Evolutionary conservation across 2,329 filamentous ascomycete species (phyloP), one percentile per base, ranked within the genome.

Genomic region (Talaromyces rugulosus): DNA sequence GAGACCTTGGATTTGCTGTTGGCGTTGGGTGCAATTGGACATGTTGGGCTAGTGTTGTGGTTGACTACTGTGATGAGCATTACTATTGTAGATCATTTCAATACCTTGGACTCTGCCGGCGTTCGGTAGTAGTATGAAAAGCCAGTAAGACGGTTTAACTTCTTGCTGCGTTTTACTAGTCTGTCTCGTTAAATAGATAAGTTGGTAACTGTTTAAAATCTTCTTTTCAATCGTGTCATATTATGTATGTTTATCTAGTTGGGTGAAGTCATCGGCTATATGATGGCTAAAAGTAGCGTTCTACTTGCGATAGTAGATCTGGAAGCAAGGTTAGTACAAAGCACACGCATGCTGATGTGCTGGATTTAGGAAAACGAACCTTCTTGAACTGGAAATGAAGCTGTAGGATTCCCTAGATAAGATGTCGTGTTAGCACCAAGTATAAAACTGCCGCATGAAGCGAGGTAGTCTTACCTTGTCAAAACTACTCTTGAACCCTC

Each of bases 311-410:
- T 81, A 81, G 67, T 80, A 81, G 57, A 81, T 77, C 78, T 80
- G 42, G 66, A 28, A 31, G 42, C 14, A 27, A 61, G 36, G 60
- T 64, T 62, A 65, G 62, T 57, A 59, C 28, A 53, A n/a, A 33
- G 5, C 28, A 53, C 50, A 31, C 28, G 27, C 28, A 18, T 53
- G 28, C 50, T 53, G 12, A 27, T 53, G 14, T 31, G 23, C 54
- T 33, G 16, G 47, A 27, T n/a, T 47, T 58, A 60, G 57, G 8
- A 47, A 28, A 28, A n/a, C 53, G 61, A 77, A 96, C 92, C 87
- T 96, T 96, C 78, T 98, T 99, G 83, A 98, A 97, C 76, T 97
- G 93, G 75, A 99, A 99, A 75, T 98, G 94, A 62, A 99, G 85
- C 78, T 97, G 93, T 62, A 99, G 81, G 69, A 98, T 96, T 59